Evolutionary conservation across 169 alveolate genomes (phyloP).

Genomic region (Besnoitia besnoiti): DNA sequence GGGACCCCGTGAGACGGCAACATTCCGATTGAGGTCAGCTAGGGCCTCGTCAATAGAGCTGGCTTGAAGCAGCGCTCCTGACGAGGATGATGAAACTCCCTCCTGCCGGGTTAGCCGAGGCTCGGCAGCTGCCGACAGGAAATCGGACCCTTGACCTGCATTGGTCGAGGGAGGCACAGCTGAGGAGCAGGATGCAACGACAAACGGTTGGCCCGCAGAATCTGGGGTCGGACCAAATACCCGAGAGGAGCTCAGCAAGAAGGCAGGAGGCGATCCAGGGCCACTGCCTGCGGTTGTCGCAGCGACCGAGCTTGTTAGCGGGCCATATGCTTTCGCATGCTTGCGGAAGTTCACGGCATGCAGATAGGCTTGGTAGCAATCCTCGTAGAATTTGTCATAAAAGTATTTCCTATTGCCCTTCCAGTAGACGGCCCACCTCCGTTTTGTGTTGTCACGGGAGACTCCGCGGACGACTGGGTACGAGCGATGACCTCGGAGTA

Average conservation of each 20-base stretch:
- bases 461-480: slow-evolving; percentile 67
- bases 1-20: neutral
- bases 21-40: neutral
- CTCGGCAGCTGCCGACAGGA: neutral
- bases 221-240: neutral
- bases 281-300: slow-evolving; percentile 18
- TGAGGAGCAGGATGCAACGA: slow-evolving; percentile 48
- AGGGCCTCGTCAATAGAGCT: neutral
- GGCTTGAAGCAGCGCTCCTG: neutral
- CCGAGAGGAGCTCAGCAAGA: slow-evolving; percentile 29
- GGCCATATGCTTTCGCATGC: slow-evolving; percentile 64
- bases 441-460: slow-evolving; percentile 68
- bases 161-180: neutral
- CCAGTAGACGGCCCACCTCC: slow-evolving; percentile 71
- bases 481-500: slow-evolving; percentile 20
- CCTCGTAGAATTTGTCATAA: slow-evolving; percentile 65
- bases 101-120: neutral
- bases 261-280: slow-evolving; percentile 5
- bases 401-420: slow-evolving; percentile 65
- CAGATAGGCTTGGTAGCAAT: slow-evolving; percentile 60
- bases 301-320: slow-evolving; percentile 46
- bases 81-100: neutral
- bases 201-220: slow-evolving; percentile 50
- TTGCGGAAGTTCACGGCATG: slow-evolving; percentile 64
- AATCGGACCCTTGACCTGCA: neutral